Evolutionary conservation across 441 rosid species (phyloP), one percentile per base, ranked within the genome.

Genomic region (Syzygium malaccense): DNA sequence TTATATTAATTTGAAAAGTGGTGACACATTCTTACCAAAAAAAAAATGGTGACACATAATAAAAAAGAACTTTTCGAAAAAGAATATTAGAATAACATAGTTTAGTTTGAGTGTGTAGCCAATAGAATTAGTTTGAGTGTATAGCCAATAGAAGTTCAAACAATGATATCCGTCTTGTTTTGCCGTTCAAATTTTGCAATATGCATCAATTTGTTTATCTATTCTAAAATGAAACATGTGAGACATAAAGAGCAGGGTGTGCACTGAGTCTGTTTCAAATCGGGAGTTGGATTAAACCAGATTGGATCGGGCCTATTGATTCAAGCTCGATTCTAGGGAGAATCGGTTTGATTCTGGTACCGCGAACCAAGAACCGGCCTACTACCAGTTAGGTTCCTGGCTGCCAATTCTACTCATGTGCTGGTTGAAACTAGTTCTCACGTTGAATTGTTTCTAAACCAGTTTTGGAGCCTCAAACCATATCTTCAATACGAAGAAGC

Each of bases 231-330:
- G 62, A 25, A 26, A 57, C n/a, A 23, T 5, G 26, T 25, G 62
- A 25, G 60, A 58, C 15, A 58, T 26, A 26, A 55, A 26, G 30
- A 12, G 6, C 14, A 4, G 30, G 30, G 66, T 26, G 30, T 26
- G 64, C 64, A 12, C 28, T 5, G 30, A 60, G 32, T 26, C 17
- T 4, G 17, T 60, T 60, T 28, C 14, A 60, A 60, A 11, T 7
- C 0, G 30, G 14, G 30, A 60, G 32, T n/a, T 2, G 30, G 17
- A 60, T 28, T 28, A 4, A 60, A 13, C 6, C 6, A 5, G 64
- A 58, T 3, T 4, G 3, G 2, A 28, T 6, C 3, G 3, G 15
- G 66, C 4, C 28, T 6, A 60, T 30, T 3, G 2, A 14, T 28
- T 60, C 66, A 60, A 60, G 17, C 66, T 3, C 8, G 3, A 15